Evolutionary conservation across 2,329 filamentous ascomycete genomes (phyloP).

Genomic region (Epichloe baconii): DNA sequence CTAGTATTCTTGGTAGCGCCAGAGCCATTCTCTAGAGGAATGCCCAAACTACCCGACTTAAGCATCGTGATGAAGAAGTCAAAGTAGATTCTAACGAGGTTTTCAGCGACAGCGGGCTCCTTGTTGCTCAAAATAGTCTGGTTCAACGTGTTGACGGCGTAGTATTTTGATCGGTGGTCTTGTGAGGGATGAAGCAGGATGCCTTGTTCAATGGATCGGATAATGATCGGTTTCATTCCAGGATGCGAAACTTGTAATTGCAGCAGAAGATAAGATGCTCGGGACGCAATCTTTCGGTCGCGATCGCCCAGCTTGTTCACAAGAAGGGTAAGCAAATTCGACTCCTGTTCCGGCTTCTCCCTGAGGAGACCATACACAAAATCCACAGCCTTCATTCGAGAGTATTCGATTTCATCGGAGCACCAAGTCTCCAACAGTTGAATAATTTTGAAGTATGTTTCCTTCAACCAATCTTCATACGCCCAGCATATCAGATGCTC

Average conservation of each 20-base stretch:
- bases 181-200: constrained; percentile 79
- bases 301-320: constrained; percentile 96
- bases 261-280: constrained; percentile 83
- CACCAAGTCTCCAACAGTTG: constrained; percentile 89
- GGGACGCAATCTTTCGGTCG: constrained; percentile 88
- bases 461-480: constrained; percentile 92
- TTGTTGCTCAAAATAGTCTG: constrained; percentile 84
- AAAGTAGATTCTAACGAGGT: constrained; percentile 84
- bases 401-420: constrained; percentile 89
- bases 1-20: constrained; percentile 11
- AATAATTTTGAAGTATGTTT: constrained; percentile 82
- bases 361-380: constrained; percentile 86
- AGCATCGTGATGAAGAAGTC: constrained; percentile 72
- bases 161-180: constrained; percentile 81
- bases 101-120: constrained; percentile 68
- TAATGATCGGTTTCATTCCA: constrained; percentile 82
- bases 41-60: constrained; percentile 39
- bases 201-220: constrained; percentile 75
- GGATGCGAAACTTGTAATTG: constrained; percentile 84
- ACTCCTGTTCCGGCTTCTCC: constrained; percentile 94
- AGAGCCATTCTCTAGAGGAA: constrained; percentile 32
- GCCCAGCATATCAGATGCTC: constrained; percentile 76
- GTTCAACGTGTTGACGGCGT: constrained; percentile 91
- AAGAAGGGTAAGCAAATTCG: constrained; percentile 77
- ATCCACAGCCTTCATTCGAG: constrained; percentile 73